Conservation (phyloP, 2,329 filamentous ascomycete species). For the Colletotrichum shisoi region DNA sequence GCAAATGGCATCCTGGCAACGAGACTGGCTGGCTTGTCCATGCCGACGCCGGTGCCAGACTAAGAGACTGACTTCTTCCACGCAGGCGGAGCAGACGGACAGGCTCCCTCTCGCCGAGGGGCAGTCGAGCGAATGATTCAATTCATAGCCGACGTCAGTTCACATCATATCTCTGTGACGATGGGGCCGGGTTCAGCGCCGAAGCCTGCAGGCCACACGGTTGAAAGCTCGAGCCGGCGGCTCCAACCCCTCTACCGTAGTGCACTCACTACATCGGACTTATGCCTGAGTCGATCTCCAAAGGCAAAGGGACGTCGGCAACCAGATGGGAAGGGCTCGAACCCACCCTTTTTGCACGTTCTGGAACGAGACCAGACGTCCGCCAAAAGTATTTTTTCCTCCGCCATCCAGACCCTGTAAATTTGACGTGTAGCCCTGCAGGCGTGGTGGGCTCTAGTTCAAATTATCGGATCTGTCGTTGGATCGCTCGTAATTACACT, state of each 20-base stretch:
- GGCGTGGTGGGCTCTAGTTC: slow-evolving; percentile 6
- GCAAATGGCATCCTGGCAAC: slow-evolving; percentile 31
- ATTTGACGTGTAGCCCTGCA: slow-evolving; percentile 31
- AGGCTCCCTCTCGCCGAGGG: slow-evolving; percentile 6
- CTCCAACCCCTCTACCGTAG: slow-evolving; percentile 17
- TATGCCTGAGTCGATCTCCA: slow-evolving; percentile 35
- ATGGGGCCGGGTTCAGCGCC: slow-evolving; percentile 1
- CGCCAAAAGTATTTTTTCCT: slow-evolving; percentile 30
- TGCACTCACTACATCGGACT: neutral
- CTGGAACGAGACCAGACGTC: slow-evolving; percentile 37
- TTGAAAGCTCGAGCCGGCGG: slow-evolving; percentile 24
- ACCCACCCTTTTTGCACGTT: slow-evolving; percentile 32
- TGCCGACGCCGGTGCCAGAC: slow-evolving; percentile 7
- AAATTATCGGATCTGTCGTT: neutral
- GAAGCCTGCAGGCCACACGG: slow-evolving; percentile 1
- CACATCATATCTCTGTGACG: slow-evolving; percentile 12
- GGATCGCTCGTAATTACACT: neutral
- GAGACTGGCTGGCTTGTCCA: slow-evolving; percentile 11
- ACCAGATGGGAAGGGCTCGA: slow-evolving; percentile 29
- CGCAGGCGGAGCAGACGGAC: slow-evolving; percentile 19
- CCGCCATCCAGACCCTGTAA: slow-evolving; percentile 32
- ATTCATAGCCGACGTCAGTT: slow-evolving; percentile 16
- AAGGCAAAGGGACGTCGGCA: slow-evolving; percentile 25
- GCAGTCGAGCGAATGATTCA: slow-evolving; percentile 19
- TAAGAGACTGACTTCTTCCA: slow-evolving; percentile 22